Evolutionary conservation across 2,329 filamentous ascomycete genomes (phyloP), one percentile per base, ranked within the genome.

Genomic region (Diaporthe vexans): DNA sequence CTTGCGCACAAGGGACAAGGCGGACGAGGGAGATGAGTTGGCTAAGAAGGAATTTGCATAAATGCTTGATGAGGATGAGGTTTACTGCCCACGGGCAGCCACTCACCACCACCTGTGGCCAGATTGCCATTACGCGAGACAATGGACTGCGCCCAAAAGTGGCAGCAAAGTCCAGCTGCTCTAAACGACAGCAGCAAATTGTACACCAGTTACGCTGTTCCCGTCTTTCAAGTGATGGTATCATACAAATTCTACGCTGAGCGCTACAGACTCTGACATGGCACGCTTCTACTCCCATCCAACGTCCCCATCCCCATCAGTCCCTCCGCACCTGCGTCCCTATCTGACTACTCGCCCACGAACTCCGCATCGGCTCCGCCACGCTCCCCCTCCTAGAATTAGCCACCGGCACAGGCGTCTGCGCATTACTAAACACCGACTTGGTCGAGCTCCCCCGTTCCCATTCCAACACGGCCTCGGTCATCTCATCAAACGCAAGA

Each of bases 311-410:
- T 7, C 21, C 5, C 21, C 13, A 17, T 67, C 2, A 37, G 9
- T 67, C 61, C 61, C 61, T 40, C 19, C 61, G 6, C 21, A 37
- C 1, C 11, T 37, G 46, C 13, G n/a, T 37, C 0, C 29, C 46
- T 7, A 67, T 52, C 2, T 26, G 26, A 13, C 40, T 26, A 15
- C 46, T 52, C 4, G 46, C 61, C 61, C 61, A 67, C 21, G 61
- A 67, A 52, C 52, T 67, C 29, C 61, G 61, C 29, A 67, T 24
- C 4, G 61, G 46, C 13, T 67, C 61, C 26, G n/a, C 61, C 46
- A n/a, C 17, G 29, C 43, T 67, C 11, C 61, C 61, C 15, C 46
- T 37, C n/a, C 29, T 48, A 4, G 61, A 67, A 15, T 52, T 37
- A 0, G 61, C 19, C 7, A n/a, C 52, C 0, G 43, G 37, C 15